Conservation (phyloP, 2,329 filamentous ascomycete genomes). For the Exophiala sp. region DNA sequence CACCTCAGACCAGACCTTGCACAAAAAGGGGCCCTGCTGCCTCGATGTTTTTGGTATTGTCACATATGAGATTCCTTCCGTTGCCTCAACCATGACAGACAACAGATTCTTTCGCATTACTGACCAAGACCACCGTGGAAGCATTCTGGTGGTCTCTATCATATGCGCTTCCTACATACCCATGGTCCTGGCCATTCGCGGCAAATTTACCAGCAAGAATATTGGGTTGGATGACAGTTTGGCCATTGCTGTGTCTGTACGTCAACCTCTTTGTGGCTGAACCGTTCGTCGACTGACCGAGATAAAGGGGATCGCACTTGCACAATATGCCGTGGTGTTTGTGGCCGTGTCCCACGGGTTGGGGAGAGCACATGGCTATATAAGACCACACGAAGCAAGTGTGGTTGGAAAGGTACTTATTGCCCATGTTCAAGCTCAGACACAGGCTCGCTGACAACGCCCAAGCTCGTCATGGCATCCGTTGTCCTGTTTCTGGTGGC, state of each 20-base stretch:
- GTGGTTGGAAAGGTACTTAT: conserved; percentile 7
- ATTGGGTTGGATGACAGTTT: conserved; percentile 22
- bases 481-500: conserved; percentile 17
- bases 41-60: background rate
- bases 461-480: conserved; percentile 3
- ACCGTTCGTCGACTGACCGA: background rate
- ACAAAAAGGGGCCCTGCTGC: background rate
- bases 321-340: conserved; percentile 11
- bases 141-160: conserved; percentile 14
- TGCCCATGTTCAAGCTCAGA: no score
- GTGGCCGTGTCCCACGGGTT: conserved; percentile 11
- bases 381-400: conserved; percentile 2
- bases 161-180: conserved; percentile 16
- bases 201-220: conserved; percentile 9
- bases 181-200: conserved; percentile 20
- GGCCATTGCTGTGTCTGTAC: conserved; percentile 13
- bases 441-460: background rate
- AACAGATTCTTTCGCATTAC: conserved; percentile 13
- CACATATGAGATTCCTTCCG: background rate
- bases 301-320: background rate
- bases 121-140: conserved; percentile 14
- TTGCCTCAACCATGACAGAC: conserved; percentile 6
- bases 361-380: conserved; percentile 9
- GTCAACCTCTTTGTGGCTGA: background rate
- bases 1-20: no score